Evolutionary conservation across 2,329 filamentous ascomycete genomes (phyloP), one percentile per base, ranked within the genome.

Genomic region (Aspergillus hiratsukae): DNA sequence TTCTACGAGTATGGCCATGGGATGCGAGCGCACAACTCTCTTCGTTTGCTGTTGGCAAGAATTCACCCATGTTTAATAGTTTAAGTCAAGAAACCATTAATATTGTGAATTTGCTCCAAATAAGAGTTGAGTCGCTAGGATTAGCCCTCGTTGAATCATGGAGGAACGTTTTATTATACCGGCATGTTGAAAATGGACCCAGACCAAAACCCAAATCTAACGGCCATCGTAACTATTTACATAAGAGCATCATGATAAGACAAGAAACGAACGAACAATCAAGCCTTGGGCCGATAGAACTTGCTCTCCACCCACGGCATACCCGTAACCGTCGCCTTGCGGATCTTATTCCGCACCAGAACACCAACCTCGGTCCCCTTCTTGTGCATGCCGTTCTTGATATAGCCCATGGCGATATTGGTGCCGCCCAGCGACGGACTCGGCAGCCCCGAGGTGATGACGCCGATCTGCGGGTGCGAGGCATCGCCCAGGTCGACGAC

Each of bases 351-450:
- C 53, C 92, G 80, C 2, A 96, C 87, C 41, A 90, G 73, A 3
- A 96, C 86, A 19, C 86, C 83, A 6, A 96, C 78, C 76, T 93
- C 87, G 1, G 91, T 96, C 10, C 91, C 91, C 31, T 83, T 81
- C 81, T 95, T 95, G 73, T 96, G 90, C 71, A 87, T 76, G 0
- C 90, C 90, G 61, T 89, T 86, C 75, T 86, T 85, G 69, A 97
- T 81, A 70, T 96, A 96, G 0, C 87, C 94, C 94, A 99, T 99
- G 55, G 93, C 91, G 60, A 99, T 93, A 74, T 97, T 97, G 79
- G 88, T 88, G 3, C 76, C 76, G 61, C 87, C 87, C 49, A 97
- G 78, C 0, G 88, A 90, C 2, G 94, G 94, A 69, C 88, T 92
- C 0, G 94, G 94, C 63, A 91, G 90, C 17, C 94, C 94, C 64